Evolutionary conservation across 73 alveolate genomes (phyloP).

Genomic region (Paramecium octaurelia): DNA sequence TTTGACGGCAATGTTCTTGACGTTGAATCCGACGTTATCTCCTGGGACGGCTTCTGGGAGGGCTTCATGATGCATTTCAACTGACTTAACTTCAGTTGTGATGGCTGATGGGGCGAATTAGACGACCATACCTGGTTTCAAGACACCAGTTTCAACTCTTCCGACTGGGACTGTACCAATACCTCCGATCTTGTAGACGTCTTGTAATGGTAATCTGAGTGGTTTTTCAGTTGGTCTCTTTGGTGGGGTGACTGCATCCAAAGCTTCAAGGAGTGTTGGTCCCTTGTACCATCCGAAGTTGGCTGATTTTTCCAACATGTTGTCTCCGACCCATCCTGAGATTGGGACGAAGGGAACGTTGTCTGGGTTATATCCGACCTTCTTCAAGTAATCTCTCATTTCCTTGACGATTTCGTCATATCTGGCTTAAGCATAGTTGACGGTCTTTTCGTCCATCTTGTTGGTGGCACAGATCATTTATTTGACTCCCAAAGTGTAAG

Average conservation of each 20-base stretch:
- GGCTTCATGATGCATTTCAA: conserved; percentile 93
- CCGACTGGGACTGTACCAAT: conserved; percentile 96
- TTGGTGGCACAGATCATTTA: conserved; percentile 89
- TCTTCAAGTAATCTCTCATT: conserved; percentile 77
- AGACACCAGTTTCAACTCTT: conserved; percentile 96
- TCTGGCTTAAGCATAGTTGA: conserved; percentile 80
- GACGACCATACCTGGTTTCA: conserved; percentile 89
- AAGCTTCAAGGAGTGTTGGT: conserved; percentile 91
- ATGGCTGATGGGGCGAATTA: conserved; percentile 86
- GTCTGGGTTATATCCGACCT: conserved; percentile 86
- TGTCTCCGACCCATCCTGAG: conserved; percentile 95
- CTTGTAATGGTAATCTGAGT: conserved; percentile 92
- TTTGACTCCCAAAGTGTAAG: conserved; percentile 96
- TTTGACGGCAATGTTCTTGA: conserved; percentile 78
- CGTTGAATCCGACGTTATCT: conserved; percentile 92
- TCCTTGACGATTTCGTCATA: conserved; percentile 89
- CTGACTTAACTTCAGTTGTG: conserved; percentile 84
- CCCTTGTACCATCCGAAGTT: conserved; percentile 97
- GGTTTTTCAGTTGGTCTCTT: conserved; percentile 93
- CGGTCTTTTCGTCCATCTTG: conserved; percentile 92
- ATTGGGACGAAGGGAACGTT: conserved; percentile 87
- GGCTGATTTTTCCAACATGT: conserved; percentile 83
- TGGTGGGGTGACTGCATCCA: conserved; percentile 90
- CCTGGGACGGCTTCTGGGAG: conserved; percentile 97
- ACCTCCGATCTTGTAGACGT: conserved; percentile 92